Base-by-base conservation (phyloP, 306 rosid genomes). In the Lablab purpureus region DNA sequence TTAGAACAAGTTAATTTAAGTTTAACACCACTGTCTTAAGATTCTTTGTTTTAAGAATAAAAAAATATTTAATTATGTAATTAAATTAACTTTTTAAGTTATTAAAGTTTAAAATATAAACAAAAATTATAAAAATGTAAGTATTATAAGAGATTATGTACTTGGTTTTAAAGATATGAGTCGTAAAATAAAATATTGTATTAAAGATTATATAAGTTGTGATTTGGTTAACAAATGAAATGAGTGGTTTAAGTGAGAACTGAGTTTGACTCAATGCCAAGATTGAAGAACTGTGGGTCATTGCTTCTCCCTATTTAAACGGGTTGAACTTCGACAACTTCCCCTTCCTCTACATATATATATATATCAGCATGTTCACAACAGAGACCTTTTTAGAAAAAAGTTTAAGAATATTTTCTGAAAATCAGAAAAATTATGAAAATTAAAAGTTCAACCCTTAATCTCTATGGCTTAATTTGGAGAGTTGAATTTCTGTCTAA, bases 401-500 rank as follows among this genome's bases (percentile, higher is more conserved):
- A 9, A 4, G 1, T 11, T 41, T 67, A 18, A 15, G 23, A 41
- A 4, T 43, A 62, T 25, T 52, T 13, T 37, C 27, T 77, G 37
- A 50, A 40, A 22, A 51, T 14, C 28, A 9, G 2, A 13, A 21
- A 34, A 49, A 63, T 14, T 51, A 15, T 36, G 32, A 9, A 66
- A 55, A 68, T 18, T 0, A n/a, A 41, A 68, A 58, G 14, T 4
- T 66, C 6, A 9, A 36, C 37, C 73, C 56, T 32, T 22, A 79
- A 34, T 60, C 18, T 5, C 41, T 43, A 4, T 58, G 71, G 28
- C 69, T 78, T 77, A 54, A 34, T 54, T 67, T 40, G 68, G 41
- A 71, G 41, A 71, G 17, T 17, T 47, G 73, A 79, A 71, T 71
- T 52, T 72, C 23, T 47, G 23, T 34, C 17, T 14, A 21, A 27